Evolutionary conservation across 495 filamentous ascomycete species (phyloP).

Genomic region (Neurospora terricola): DNA sequence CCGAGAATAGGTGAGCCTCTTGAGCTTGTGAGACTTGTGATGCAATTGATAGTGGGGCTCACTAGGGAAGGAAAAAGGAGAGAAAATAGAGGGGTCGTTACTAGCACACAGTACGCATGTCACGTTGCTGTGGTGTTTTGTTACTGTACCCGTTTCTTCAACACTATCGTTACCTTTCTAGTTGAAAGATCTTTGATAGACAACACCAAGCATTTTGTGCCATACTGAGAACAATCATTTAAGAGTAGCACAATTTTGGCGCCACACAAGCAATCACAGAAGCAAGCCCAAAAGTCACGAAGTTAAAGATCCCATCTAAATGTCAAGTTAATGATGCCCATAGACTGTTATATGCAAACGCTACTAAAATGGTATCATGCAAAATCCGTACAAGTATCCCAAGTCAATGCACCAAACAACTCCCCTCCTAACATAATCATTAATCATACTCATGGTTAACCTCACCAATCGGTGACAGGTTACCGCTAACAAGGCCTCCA

Average conservation of each 20-base stretch:
- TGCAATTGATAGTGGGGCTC: background rate
- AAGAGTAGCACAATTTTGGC: background rate
- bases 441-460: background rate
- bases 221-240: background rate
- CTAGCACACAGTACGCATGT: background rate
- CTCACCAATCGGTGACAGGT: background rate
- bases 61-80: background rate
- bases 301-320: background rate
- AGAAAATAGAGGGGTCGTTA: background rate
- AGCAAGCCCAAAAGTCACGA: background rate
- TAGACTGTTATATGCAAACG: background rate
- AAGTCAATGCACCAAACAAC: background rate
- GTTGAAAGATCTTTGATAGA: background rate
- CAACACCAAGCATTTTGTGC: background rate
- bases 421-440: background rate
- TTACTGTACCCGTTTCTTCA: background rate
- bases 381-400: background rate
- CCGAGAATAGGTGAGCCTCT: background rate
- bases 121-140: background rate
- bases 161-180: background rate
- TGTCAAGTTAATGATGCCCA: background rate
- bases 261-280: background rate
- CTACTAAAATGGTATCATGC: background rate
- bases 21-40: background rate
- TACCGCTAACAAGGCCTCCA: background rate